Base-by-base conservation (phyloP, 257 asterid species). In the Nicotiana benthamiana region DNA sequence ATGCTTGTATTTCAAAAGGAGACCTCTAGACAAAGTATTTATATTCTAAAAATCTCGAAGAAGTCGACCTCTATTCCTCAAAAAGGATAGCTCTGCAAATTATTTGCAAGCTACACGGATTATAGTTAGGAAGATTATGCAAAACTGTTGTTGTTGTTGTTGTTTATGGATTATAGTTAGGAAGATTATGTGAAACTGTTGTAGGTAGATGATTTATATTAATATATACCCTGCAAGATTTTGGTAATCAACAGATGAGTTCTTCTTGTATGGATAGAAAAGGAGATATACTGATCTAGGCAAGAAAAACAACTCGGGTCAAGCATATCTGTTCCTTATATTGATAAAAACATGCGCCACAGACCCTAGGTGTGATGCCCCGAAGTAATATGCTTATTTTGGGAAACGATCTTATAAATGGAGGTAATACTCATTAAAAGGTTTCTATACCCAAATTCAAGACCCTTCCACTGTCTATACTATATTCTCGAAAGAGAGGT, bases 291-390 rank as follows among this genome's bases (percentile, higher is more conserved):
- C 57, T 40, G 56, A 70, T 70, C 53, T 70, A 70, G 34, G 43
- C 77, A 46, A 46, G 78, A 24, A 72, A 51, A 72, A 72, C 60
- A 72, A 46, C 40, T 13, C 26, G 51, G 61, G 78, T 24, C 78
- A 9, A 46, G 78, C 40, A 72, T 27, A 62, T 48, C 40, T 72
- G 60, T 15, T 46, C 40, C 60, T 72, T 70, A 70, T 20, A 43
- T 43, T 20, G 77, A 43, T 43, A 6, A 15, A 72, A 46, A 24
- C 78, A 46, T 46, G 59, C 15, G 40, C 78, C 13, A 16, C 78
- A 72, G 60, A 72, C 78, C 60, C 48, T 72, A 43, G 24, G 78
- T 46, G 78, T 72, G 40, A 72, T 70, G 48, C 26, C 77, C 77
- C 15, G 34, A 43, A 70, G 34, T 70, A 43, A 22, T 72, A 72